Evolutionary conservation across 129 eudicot genomes (phyloP).

Genomic region (Scalesia atractyloides): DNA sequence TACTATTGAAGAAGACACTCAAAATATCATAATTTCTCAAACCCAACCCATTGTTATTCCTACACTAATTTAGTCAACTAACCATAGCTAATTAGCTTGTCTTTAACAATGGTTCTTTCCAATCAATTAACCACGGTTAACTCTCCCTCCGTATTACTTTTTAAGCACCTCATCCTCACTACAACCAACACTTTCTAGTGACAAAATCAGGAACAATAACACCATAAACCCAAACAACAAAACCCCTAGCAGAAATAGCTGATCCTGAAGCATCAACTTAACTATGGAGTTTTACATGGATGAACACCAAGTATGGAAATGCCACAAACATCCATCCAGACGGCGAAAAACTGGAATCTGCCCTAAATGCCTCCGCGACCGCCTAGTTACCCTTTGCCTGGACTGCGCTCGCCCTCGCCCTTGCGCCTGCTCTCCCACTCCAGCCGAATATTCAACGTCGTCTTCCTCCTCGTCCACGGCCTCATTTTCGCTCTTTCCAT

Average conservation of each 20-base stretch:
- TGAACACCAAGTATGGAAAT: conserved; percentile 76
- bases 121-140: conserved; percentile 29
- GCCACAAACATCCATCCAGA: conserved; percentile 74
- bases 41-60: too few relatives aligned
- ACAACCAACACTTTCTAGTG: conserved; percentile 13
- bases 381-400: conserved; percentile 72
- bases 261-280: neutral
- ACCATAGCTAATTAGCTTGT: neutral
- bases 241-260: neutral
- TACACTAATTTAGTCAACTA: conserved; percentile 13
- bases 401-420: conserved; percentile 63
- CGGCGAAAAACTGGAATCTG: conserved; percentile 72
- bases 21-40: too few relatives aligned
- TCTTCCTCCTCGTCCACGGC: conserved; percentile 51
- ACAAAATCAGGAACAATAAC: neutral
- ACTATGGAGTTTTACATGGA: conserved; percentile 54
- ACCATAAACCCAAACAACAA: neutral
- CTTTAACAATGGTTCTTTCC: conserved; percentile 14
- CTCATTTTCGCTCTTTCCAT: conserved; percentile 33
- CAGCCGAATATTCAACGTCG: conserved; percentile 33
- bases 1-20: too few relatives aligned
- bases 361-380: conserved; percentile 77
- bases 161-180: conserved; percentile 21
- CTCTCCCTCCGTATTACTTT: conserved; percentile 34
- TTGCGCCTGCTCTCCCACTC: conserved; percentile 48